Conservation (phyloP, 1,284 basidiomycete species). For the Sphaerobolus stellatus region DNA sequence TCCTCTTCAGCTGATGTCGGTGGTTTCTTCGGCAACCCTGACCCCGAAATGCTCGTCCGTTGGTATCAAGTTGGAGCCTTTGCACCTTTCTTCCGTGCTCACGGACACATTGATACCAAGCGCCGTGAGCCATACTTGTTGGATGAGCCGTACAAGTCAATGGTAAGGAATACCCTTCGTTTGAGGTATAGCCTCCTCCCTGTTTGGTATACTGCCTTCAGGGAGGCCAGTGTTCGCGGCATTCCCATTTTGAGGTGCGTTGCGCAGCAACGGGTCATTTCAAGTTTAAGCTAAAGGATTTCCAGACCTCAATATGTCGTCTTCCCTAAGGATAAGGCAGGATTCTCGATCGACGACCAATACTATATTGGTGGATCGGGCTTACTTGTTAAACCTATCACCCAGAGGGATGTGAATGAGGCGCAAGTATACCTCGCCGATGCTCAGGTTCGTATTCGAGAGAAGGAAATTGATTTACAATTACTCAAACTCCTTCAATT, state of each 20-base stretch:
- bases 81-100: conserved; percentile 97
- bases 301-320: conserved; percentile 88
- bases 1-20: conserved; percentile 81
- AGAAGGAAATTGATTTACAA: neutral
- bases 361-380: conserved; percentile 90
- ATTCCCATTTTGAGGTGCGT: conserved; percentile 75
- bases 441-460: conserved; percentile 58
- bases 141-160: conserved; percentile 84
- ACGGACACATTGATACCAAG: conserved; percentile 98
- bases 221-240: conserved; percentile 78
- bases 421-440: conserved; percentile 86
- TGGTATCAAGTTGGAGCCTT: conserved; percentile 98
- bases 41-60: conserved; percentile 89
- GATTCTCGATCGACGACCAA: conserved; percentile 91
- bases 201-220: conserved; percentile 96
- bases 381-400: conserved; percentile 90
- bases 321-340: conserved; percentile 84
- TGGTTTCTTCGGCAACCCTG: conserved; percentile 97
- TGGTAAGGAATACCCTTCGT: conserved; percentile 77
- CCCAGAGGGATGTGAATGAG: conserved; percentile 68
- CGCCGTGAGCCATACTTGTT: conserved; percentile 93
- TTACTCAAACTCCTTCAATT: conserved; percentile 2
- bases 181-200: conserved; percentile 89
- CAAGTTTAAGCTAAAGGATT: neutral
- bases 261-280: neutral